Percentiles rank a stretch among this genome's conserved stretches.
Evolutionary conservation across 2,329 filamentous ascomycete genomes (phyloP).

Genomic region (Arthrobotrys iridis): DNA sequence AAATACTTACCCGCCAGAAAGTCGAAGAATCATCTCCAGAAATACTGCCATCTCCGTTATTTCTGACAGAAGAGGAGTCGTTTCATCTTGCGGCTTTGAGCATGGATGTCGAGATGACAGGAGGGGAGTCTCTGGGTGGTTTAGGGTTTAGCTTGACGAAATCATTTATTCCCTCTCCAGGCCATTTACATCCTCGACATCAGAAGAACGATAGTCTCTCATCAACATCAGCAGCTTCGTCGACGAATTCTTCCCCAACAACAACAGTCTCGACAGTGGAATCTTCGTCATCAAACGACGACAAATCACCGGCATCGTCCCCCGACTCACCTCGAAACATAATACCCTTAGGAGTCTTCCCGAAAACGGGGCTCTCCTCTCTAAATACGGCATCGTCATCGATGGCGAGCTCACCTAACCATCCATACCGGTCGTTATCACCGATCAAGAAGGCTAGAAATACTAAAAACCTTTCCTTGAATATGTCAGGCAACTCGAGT

Average conservation of each 20-base stretch:
- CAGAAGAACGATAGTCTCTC: constrained; percentile 81
- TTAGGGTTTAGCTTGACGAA: constrained; percentile 52
- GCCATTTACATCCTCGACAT: constrained; percentile 65
- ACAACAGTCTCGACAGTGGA: constrained; percentile 93
- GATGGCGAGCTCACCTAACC: constrained; percentile 60
- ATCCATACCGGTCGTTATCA: constrained; percentile 65
- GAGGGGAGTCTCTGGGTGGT: constrained; percentile 51
- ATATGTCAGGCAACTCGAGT: constrained; percentile 68
- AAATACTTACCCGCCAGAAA: constrained; percentile 26
- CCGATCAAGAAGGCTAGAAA: constrained; percentile 74
- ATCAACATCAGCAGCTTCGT: constrained; percentile 76
- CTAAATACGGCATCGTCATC: constrained; percentile 65
- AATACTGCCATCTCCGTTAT: constrained; percentile 29
- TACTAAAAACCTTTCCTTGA: constrained; percentile 83
- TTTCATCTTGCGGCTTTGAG: constrained; percentile 43
- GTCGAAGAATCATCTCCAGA: constrained; percentile 20
- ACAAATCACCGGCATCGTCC: constrained; percentile 89
- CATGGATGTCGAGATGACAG: constrained; percentile 55
- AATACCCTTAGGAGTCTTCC: constrained; percentile 64
- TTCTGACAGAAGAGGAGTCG: constrained; percentile 42
- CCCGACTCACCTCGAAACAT: constrained; percentile 86
- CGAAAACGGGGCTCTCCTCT: constrained; percentile 66
- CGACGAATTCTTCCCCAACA: constrained; percentile 92
- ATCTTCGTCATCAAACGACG: constrained; percentile 86
- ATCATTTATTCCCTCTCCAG: constrained; percentile 50